phyloP scores from a whole-genome alignment of 2,329 filamentous ascomycete species.

The Xylariales sp. region DNA sequence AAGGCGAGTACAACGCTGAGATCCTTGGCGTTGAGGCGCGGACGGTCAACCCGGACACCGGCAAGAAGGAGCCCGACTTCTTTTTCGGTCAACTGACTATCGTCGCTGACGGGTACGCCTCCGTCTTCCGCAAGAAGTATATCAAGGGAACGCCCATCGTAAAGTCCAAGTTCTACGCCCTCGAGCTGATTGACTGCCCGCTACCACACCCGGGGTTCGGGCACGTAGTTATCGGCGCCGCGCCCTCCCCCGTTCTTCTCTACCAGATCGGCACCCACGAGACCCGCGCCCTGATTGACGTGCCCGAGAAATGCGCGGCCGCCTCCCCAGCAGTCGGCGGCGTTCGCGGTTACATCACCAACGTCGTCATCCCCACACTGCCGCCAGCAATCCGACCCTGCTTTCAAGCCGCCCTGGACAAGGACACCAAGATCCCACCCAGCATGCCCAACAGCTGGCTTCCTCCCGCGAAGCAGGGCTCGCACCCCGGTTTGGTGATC shows the following conservation, averaged over 20 bases:
- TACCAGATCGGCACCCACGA: slow-evolving; percentile 97
- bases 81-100: slow-evolving; percentile 90
- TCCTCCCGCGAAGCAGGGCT: slow-evolving; percentile 67
- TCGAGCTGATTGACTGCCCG: slow-evolving; percentile 84
- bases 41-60: slow-evolving; percentile 55
- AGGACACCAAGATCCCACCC: slow-evolving; percentile 64
- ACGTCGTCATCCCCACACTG: slow-evolving; percentile 73
- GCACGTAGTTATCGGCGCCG: slow-evolving; percentile 80
- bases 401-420: slow-evolving; percentile 70
- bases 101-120: slow-evolving; percentile 86
- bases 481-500: slow-evolving; percentile 67
- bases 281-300: slow-evolving; percentile 83
- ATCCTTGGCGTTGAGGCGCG: slow-evolving; percentile 78
- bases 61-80: slow-evolving; percentile 58
- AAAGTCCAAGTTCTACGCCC: slow-evolving; percentile 85
- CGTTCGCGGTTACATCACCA: slow-evolving; percentile 76
- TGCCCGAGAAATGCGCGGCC: slow-evolving; percentile 71
- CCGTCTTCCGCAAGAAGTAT: slow-evolving; percentile 81
- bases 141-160: slow-evolving; percentile 63
- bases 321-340: slow-evolving; percentile 73
- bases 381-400: slow-evolving; percentile 67
- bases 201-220: slow-evolving; percentile 73
- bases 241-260: slow-evolving; percentile 73
- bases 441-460: slow-evolving; percentile 97
- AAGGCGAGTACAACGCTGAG: slow-evolving; percentile 61